Percentiles rank a stretch among this genome's conserved stretches.
These are phyloP conservation scores for Penicillium rolfsii DNA, from an alignment of 2,329 filamentous ascomycete genomes.

Conservation along the genomic window DNA sequence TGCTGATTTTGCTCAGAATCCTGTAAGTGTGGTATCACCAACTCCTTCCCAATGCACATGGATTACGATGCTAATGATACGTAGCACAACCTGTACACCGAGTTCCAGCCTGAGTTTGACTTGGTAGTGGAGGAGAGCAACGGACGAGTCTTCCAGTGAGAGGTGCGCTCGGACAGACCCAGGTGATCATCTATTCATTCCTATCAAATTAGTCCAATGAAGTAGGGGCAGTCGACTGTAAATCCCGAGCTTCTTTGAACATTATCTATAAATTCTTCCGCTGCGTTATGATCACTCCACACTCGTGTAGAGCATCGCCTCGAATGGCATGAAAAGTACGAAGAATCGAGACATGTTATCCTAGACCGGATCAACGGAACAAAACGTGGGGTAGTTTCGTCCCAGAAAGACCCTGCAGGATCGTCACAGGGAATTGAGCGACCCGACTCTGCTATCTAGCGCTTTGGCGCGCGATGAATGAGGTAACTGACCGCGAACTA, in stretches of 20 bases:
- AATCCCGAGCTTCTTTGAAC: neutral
- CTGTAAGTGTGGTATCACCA: slow-evolving; percentile 30
- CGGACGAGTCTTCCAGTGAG: slow-evolving; percentile 36
- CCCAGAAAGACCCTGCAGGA: neutral
- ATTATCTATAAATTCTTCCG: neutral
- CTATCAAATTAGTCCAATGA: neutral
- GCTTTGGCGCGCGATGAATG: neutral
- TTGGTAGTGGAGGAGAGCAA: slow-evolving; percentile 44
- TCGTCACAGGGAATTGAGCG: neutral
- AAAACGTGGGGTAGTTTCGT: neutral
- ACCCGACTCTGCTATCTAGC: neutral
- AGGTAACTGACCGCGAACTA: neutral
- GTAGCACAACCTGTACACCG: slow-evolving; percentile 45
- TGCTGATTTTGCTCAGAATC: slow-evolving; percentile 41
- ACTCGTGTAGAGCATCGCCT: neutral
- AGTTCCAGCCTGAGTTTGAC: slow-evolving; percentile 46
- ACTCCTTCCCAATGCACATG: neutral
- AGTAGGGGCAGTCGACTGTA: neutral
- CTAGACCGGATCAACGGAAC: neutral
- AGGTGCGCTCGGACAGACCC: neutral
- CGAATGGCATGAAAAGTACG: neutral
- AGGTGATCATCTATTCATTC: neutral
- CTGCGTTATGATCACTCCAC: neutral
- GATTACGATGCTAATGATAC: slow-evolving; percentile 13
- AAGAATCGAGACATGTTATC: neutral